These are phyloP conservation scores for Podila minutissima DNA, from an alignment of 192 early-diverging fungal species.

Conservation along the genomic window DNA sequence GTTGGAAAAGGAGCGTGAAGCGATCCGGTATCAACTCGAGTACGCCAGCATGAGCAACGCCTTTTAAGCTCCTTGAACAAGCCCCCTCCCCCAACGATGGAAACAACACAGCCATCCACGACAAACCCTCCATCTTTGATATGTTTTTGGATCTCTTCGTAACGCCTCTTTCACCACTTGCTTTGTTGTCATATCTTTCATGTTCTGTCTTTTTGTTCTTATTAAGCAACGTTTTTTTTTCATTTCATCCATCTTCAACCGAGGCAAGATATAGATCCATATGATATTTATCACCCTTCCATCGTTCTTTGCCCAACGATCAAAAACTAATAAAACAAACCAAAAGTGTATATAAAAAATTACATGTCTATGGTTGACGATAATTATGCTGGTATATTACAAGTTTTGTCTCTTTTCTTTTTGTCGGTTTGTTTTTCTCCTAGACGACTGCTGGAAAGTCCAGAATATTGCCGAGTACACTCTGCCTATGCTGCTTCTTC, in stretches of 20 bases:
- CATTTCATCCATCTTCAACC: too few species aligned
- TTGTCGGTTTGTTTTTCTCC: too few species aligned
- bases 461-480: too few species aligned
- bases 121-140: neutral
- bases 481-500: too few species aligned
- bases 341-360: too few species aligned
- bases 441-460: too few species aligned
- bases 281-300: neutral
- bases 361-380: too few species aligned
- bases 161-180: neutral
- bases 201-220: neutral
- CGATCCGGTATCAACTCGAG: constrained; percentile 28
- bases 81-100: neutral
- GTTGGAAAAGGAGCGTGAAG: constrained; percentile 49
- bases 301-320: too few species aligned
- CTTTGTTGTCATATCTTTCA: neutral
- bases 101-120: neutral
- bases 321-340: too few species aligned
- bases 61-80: neutral
- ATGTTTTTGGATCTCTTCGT: neutral
- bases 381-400: too few species aligned
- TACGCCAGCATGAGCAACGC: constrained; percentile 17
- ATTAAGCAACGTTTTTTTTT: too few species aligned
- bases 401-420: too few species aligned
- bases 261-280: neutral